Evolutionary conservation across 1,139 yeast genomes (phyloP).

Genomic region (Casaregolazyma lundiana): DNA sequence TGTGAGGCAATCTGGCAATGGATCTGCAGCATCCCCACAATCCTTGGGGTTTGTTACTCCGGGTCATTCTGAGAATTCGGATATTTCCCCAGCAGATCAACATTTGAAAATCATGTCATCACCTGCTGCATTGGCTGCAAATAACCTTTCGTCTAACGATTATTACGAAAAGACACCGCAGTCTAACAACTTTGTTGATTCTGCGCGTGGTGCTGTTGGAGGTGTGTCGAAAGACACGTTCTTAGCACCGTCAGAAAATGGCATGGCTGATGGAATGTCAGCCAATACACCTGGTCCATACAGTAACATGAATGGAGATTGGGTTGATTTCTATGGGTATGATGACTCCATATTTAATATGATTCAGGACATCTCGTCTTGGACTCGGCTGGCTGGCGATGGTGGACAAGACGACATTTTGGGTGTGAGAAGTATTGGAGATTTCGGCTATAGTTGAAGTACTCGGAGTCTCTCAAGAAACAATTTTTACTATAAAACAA

Average conservation of each 20-base stretch:
- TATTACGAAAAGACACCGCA: neutral
- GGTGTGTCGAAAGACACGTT: neutral
- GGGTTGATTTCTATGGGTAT: constrained; percentile 42
- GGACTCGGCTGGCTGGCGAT: constrained; percentile 38
- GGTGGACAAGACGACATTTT: constrained; percentile 5
- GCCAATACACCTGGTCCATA: constrained; percentile 8
- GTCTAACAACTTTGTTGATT: neutral
- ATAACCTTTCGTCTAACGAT: neutral
- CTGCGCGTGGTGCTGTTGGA: neutral
- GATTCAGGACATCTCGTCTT: constrained; percentile 57
- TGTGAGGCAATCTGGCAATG: constrained; percentile 17
- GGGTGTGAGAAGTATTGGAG: constrained; percentile 11
- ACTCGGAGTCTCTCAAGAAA: too few species aligned
- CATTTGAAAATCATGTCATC: neutral
- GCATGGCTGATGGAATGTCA: constrained; percentile 13
- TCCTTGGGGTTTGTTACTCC: constrained; percentile 5
- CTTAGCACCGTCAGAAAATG: constrained; percentile 10
- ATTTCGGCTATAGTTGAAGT: constrained; percentile 12
- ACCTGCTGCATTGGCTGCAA: neutral
- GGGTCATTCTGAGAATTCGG: constrained; percentile 6
- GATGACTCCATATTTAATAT: constrained; percentile 44
- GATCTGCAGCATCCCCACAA: neutral
- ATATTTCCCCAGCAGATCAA: neutral
- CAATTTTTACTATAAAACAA: too few species aligned
- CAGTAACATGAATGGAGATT: neutral